phyloP scores from a whole-genome alignment of 192 early-diverging fungal species.

The Coemansia sp. region DNA sequence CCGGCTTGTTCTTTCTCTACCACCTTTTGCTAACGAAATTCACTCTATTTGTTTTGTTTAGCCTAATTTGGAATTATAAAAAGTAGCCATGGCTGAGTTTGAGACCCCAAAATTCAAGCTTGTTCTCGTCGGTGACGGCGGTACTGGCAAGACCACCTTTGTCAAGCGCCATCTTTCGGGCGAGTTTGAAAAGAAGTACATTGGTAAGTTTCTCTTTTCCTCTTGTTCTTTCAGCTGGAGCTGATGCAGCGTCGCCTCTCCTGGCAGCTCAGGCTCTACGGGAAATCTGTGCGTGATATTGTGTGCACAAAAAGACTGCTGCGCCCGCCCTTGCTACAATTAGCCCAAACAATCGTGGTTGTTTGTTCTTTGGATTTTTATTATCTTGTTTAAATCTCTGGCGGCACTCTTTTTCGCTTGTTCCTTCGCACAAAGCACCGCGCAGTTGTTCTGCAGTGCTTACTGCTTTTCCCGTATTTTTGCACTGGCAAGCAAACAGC shows the following conservation, averaged over 20 bases:
- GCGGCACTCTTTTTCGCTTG: neutral
- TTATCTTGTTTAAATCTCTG: neutral
- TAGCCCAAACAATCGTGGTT: neutral
- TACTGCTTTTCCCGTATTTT: too few relatives aligned
- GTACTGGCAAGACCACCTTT: conserved; percentile 99
- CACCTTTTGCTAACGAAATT: neutral
- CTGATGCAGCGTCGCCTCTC: neutral
- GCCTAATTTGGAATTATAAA: conserved; percentile 24
- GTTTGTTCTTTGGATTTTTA: neutral
- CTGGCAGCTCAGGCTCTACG: neutral
- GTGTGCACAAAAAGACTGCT: neutral
- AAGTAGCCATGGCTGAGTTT: conserved; percentile 30
- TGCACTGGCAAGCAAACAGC: too few relatives aligned
- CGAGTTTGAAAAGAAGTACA: conserved; percentile 99
- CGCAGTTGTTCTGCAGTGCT: neutral
- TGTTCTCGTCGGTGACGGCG: conserved; percentile 93
- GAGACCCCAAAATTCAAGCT: conserved; percentile 54
- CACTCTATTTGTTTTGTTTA: conserved; percentile 17
- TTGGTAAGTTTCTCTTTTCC: conserved; percentile 51
- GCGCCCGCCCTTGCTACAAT: neutral
- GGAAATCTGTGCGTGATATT: neutral
- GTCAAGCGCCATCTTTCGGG: conserved; percentile 99
- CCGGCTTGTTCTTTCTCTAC: neutral
- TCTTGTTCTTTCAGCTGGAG: neutral
- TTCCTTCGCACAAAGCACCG: neutral